A percentile compares a stretch with the other conserved stretches of the same genome.
Conservation (phyloP, 2,329 filamentous ascomycete genomes). For the Neophaeococcomyces mojaviensis region DNA sequence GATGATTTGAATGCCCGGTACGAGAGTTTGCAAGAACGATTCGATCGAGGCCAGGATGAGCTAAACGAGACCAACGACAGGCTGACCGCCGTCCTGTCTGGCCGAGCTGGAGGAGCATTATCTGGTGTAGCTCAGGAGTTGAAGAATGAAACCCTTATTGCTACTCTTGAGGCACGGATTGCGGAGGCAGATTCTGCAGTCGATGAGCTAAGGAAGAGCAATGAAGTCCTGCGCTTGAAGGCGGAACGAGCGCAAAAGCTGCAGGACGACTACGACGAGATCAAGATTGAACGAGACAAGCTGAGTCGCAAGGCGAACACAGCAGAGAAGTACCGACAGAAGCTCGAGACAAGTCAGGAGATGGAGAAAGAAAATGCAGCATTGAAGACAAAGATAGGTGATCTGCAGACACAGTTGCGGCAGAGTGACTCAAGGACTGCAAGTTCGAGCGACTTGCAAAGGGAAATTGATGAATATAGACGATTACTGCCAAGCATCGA, state of each 20-base stretch:
- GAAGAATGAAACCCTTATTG: conserved; percentile 64
- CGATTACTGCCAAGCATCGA: conserved; percentile 41
- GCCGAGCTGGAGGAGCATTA: conserved; percentile 37
- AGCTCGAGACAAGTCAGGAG: conserved; percentile 42
- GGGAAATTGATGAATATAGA: conserved; percentile 31
- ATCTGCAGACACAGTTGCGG: conserved; percentile 40
- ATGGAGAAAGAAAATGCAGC: conserved; percentile 42
- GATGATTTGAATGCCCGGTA: conserved; percentile 52
- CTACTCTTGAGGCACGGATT: conserved; percentile 59
- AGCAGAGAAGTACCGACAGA: conserved; percentile 43
- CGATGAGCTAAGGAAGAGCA: conserved; percentile 36
- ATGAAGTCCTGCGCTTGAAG: conserved; percentile 38
- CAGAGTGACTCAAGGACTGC: conserved; percentile 34
- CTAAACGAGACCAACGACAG: conserved; percentile 42
- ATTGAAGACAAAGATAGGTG: conserved; percentile 39
- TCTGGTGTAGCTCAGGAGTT: conserved; percentile 41
- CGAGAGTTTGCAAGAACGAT: conserved; percentile 48
- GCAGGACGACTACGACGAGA: conserved; percentile 43
- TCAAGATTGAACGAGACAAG: conserved; percentile 41
- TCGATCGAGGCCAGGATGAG: conserved; percentile 38
- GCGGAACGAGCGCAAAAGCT: conserved; percentile 37
- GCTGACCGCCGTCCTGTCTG: conserved; percentile 46
- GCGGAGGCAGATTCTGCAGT: conserved; percentile 44
- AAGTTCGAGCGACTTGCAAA: conserved; percentile 19
- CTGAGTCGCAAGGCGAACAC: conserved; percentile 42